Conservation (phyloP, 2,329 filamentous ascomycete genomes). For the Aspergillus quadricinctus region DNA sequence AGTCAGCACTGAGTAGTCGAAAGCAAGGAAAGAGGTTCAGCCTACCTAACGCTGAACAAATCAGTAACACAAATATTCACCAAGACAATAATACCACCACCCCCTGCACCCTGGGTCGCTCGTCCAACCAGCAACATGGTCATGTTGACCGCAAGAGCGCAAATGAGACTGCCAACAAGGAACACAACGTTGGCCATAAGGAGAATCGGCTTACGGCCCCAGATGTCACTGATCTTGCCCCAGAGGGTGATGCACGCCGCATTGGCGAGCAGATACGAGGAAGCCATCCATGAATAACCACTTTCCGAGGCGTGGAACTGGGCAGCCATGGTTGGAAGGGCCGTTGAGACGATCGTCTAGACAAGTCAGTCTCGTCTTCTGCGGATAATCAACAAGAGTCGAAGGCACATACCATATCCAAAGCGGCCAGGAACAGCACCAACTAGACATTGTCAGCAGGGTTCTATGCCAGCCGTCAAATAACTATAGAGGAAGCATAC, state of each 20-base stretch:
- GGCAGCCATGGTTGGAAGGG: slow-evolving; percentile 41
- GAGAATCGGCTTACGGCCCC: slow-evolving; percentile 60
- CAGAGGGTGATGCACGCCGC: slow-evolving; percentile 52
- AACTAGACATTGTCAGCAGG: slow-evolving; percentile 32
- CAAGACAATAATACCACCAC: slow-evolving; percentile 60
- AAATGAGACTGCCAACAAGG: slow-evolving; percentile 59
- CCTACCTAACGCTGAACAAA: slow-evolving; percentile 56
- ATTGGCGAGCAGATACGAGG: slow-evolving; percentile 44
- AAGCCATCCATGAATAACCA: slow-evolving; percentile 48
- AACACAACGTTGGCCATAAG: slow-evolving; percentile 59
- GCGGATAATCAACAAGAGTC: not conserved
- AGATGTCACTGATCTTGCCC: slow-evolving; percentile 64
- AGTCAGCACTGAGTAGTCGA: slow-evolving; percentile 4
- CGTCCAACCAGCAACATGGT: slow-evolving; percentile 60
- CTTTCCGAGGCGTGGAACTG: slow-evolving; percentile 41
- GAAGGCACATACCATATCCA: slow-evolving; percentile 49
- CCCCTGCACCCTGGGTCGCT: slow-evolving; percentile 60
- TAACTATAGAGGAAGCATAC: slow-evolving; percentile 19
- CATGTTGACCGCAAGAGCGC: slow-evolving; percentile 54
- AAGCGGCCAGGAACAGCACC: slow-evolving; percentile 56
- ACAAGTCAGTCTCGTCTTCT: slow-evolving; percentile 4
- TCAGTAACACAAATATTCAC: slow-evolving; percentile 62
- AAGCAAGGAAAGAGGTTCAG: not conserved
- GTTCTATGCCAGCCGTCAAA: not conserved
- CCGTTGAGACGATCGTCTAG: slow-evolving; percentile 44